These are phyloP conservation scores for Solanum tacnaense DNA, from an alignment of 257 asterid genomes.

Conservation along the genomic window DNA sequence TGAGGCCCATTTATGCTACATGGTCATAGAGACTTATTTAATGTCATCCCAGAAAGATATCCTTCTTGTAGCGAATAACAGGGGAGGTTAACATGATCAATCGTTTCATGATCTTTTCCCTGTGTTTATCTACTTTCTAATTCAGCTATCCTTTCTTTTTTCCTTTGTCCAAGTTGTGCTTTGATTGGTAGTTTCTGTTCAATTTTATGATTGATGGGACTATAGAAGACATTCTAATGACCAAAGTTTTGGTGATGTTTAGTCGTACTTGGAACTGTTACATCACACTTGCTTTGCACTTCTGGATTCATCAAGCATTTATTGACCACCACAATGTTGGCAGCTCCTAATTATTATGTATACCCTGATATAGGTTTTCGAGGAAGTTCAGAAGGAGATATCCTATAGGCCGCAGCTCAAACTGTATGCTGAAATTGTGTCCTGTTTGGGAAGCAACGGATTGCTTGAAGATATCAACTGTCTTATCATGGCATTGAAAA, in stretches of 20 bases:
- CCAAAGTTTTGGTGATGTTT: not conserved
- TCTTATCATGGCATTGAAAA: conserved; percentile 36
- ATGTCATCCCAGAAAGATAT: not conserved
- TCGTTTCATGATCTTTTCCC: not conserved
- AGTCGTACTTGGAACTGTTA: not conserved
- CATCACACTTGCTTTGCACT: not conserved
- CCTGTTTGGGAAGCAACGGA: conserved; percentile 56
- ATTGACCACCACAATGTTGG: not conserved
- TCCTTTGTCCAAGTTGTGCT: not conserved
- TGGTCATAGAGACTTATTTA: not conserved
- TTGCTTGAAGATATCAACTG: conserved; percentile 30
- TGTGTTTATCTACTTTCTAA: not conserved
- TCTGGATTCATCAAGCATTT: not conserved
- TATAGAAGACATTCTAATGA: not conserved
- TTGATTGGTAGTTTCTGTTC: not conserved
- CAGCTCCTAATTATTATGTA: not conserved
- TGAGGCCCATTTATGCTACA: not conserved
- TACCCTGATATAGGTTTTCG: conserved; percentile 38
- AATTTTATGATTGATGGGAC: not conserved
- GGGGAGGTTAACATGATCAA: not conserved
- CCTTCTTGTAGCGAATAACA: not conserved
- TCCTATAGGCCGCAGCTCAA: conserved; percentile 52
- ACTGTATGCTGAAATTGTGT: conserved; percentile 37
- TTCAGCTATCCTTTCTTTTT: not conserved
- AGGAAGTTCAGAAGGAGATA: conserved; percentile 48